Evolutionary conservation across 2,329 filamentous ascomycete genomes (phyloP), one percentile per base, ranked within the genome.

Genomic region (Coniochaeta sp.): DNA sequence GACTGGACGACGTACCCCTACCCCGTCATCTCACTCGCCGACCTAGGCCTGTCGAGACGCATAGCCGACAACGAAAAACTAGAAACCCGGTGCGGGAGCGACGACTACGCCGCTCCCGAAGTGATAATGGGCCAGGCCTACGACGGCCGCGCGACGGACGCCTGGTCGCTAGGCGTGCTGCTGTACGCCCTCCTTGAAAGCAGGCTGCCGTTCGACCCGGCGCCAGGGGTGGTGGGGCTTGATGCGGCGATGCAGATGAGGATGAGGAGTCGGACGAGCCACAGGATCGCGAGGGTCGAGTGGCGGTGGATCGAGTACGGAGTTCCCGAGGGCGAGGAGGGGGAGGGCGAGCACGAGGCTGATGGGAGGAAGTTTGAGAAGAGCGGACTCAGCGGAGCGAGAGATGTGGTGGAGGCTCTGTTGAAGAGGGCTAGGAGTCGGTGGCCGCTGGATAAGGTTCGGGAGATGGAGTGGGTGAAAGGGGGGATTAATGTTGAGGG

Each of bases 21-120:
- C 62, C 87, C 92, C 2, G 80, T 97, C 50, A 82, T 92, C 52
- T 96, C 91, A 1, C 78, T 99, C 38, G 95, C 91, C 14, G 94
- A 99, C 65, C 77, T 99, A 12, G 94, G 94, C 13, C 82, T 99
- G 12, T 95, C 91, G 3, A 82, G 92, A 51, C 85, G 87, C 31
- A 89, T 97, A 33, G 82, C 89, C 14, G 86, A 90, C 56, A 89
- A 90, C 50, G 90, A 95, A 58, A 86, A 92, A 54, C 79, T 99
- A n/a, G 89, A 89, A 55, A 97, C 92, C 1, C 83, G 94, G 9
- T 99, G 94, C 67, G 94, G 94, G 28, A 95, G 89, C 35, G 94
- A 97, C 69, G 94, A 99, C 70, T 99, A 99, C 65, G 92, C 92
- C 1, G 92, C 94, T 0, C 94, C 94, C 0, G 94, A 99, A 67